These are phyloP conservation scores for Penicillium polonicum DNA, from an alignment of 2,329 filamentous ascomycete genomes.

Conservation along the genomic window DNA sequence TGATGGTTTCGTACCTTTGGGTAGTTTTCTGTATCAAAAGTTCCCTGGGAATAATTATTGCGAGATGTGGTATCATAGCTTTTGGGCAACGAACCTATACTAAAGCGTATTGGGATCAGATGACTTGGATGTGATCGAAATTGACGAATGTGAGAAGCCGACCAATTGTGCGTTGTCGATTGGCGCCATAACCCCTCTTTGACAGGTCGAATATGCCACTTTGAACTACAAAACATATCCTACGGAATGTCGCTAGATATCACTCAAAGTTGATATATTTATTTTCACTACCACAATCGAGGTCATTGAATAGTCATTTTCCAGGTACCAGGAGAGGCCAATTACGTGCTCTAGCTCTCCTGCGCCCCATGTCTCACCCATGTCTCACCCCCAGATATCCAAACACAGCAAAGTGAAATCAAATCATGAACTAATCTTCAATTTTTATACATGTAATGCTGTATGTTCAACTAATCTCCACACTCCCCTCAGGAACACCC, in stretches of 20 bases:
- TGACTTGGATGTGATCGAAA: slow-evolving; percentile 3
- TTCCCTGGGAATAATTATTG: neutral
- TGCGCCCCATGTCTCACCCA: neutral
- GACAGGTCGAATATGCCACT: neutral
- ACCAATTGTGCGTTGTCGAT: slow-evolving; percentile 6
- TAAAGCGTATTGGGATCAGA: neutral
- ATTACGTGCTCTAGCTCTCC: neutral
- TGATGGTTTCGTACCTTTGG: neutral
- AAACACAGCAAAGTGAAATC: neutral
- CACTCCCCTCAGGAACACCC: slow-evolving; percentile 47
- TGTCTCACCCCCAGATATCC: neutral
- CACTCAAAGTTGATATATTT: neutral
- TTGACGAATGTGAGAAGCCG: neutral
- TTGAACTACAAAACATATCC: neutral
- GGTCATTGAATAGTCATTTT: neutral
- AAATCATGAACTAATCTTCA: neutral
- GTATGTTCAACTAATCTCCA: slow-evolving; percentile 39
- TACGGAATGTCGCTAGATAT: neutral
- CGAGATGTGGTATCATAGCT: neutral
- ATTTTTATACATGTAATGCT: neutral
- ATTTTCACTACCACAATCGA: neutral
- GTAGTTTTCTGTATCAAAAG: neutral
- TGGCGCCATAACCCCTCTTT: slow-evolving; percentile 1
- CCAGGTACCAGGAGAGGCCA: neutral
- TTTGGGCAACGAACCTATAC: slow-evolving; percentile 2